A percentile compares a stretch with the other conserved stretches of the same genome.
Conservation (phyloP, 31 red algal genomes). For the Endocladia muricata region DNA sequence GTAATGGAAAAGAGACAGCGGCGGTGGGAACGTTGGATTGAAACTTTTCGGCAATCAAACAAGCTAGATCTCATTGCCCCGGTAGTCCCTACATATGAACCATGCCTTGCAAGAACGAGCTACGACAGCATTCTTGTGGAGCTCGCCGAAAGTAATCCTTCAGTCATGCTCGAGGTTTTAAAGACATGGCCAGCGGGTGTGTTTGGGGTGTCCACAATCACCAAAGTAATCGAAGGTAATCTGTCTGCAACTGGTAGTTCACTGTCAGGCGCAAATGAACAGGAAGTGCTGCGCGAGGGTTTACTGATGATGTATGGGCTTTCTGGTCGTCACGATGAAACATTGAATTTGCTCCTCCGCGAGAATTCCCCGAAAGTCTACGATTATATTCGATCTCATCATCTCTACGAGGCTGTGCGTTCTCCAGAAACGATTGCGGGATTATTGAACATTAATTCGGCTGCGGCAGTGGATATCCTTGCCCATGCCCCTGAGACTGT, state of each 20-base stretch:
- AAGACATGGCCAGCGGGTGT: slow-evolving; percentile 86
- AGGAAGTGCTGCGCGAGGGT: slow-evolving; percentile 56
- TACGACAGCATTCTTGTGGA: slow-evolving; percentile 64
- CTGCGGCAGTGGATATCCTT: slow-evolving; percentile 67
- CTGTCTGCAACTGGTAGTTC: slow-evolving; percentile 9
- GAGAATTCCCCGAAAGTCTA: slow-evolving; percentile 64
- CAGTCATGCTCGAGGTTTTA: slow-evolving; percentile 67
- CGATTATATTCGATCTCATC: slow-evolving; percentile 83
- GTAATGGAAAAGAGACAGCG: slow-evolving; percentile 32
- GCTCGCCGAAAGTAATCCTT: slow-evolving; percentile 40
- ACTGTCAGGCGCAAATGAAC: background rate
- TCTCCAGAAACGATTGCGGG: slow-evolving; percentile 63
- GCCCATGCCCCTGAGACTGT: slow-evolving; percentile 77
- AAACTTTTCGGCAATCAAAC: slow-evolving; percentile 34
- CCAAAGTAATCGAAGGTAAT: slow-evolving; percentile 63
- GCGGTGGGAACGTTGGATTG: slow-evolving; percentile 83
- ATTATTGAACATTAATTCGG: slow-evolving; percentile 72
- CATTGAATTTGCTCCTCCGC: slow-evolving; percentile 68
- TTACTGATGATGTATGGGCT: slow-evolving; percentile 80
- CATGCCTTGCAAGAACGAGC: slow-evolving; percentile 32
- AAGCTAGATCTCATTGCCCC: slow-evolving; percentile 57
- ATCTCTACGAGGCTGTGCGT: slow-evolving; percentile 83
- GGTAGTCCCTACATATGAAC: slow-evolving; percentile 64
- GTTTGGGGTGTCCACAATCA: slow-evolving; percentile 62
- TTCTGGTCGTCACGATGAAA: slow-evolving; percentile 86